Conservation (phyloP, 1,284 basidiomycete species). For the Moesziomyces aphidis region DNA sequence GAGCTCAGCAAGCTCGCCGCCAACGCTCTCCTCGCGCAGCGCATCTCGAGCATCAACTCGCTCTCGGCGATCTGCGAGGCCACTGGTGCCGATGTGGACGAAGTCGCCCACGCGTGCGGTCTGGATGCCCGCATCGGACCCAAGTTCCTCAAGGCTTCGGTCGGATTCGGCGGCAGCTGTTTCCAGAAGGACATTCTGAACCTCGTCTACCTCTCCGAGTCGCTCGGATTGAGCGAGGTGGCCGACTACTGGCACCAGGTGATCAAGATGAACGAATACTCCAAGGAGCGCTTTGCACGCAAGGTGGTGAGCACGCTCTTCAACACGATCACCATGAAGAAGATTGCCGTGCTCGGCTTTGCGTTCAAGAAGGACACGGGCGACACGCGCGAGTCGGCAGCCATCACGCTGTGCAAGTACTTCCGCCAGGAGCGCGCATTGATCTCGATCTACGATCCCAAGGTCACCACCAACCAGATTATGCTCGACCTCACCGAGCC, state of each 20-base stretch:
- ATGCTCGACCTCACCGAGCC: slow-evolving; percentile 72
- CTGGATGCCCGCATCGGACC: slow-evolving; percentile 91
- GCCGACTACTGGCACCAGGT: slow-evolving; percentile 87
- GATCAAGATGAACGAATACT: slow-evolving; percentile 67
- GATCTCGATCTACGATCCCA: slow-evolving; percentile 91
- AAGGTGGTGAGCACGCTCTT: slow-evolving; percentile 78
- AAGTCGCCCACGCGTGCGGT: slow-evolving; percentile 94
- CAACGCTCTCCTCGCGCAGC: slow-evolving; percentile 94
- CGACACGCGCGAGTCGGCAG: slow-evolving; percentile 85
- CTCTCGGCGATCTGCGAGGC: slow-evolving; percentile 99
- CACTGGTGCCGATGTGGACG: slow-evolving; percentile 98
- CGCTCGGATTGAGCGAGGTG: slow-evolving; percentile 93
- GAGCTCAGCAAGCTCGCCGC: slow-evolving; percentile 98
- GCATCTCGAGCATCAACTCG: slow-evolving; percentile 97
- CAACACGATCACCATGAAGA: slow-evolving; percentile 97
- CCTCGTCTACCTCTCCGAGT: slow-evolving; percentile 91
- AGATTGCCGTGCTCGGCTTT: slow-evolving; percentile 94
- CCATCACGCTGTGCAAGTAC: slow-evolving; percentile 92
- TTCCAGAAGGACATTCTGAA: slow-evolving; percentile 94
- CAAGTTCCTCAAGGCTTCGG: slow-evolving; percentile 93
- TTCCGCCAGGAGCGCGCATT: slow-evolving; percentile 90
- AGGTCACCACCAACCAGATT: slow-evolving; percentile 73
- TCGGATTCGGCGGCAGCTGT: slow-evolving; percentile 98
- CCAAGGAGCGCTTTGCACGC: slow-evolving; percentile 67
- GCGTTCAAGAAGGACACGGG: slow-evolving; percentile 67